phyloP scores from a whole-genome alignment of 2,329 filamentous ascomycete species.

The Paecilomyces sp. region DNA sequence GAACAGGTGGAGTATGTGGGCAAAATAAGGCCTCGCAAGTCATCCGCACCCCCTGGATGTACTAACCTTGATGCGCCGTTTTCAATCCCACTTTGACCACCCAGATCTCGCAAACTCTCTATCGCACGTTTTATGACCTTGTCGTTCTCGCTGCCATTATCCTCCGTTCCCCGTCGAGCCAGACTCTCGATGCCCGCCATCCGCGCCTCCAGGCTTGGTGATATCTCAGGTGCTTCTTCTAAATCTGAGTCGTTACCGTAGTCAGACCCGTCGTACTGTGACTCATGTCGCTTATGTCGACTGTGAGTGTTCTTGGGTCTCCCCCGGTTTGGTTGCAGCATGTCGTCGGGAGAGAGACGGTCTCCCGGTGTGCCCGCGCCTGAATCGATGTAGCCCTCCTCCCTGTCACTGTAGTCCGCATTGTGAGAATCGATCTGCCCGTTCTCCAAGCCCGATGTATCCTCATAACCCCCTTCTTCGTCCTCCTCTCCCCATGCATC shows the following conservation, averaged over 20 bases:
- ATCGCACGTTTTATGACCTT: conserved; percentile 47
- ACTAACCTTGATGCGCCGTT: conserved; percentile 49
- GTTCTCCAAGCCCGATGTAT: conserved; percentile 30
- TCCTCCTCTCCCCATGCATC: conserved; percentile 46
- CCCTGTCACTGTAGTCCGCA: conserved; percentile 22
- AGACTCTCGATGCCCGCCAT: conserved; percentile 51
- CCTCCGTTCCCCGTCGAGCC: conserved; percentile 46
- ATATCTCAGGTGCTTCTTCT: conserved; percentile 46
- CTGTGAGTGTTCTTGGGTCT: conserved; percentile 29
- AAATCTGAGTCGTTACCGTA: conserved; percentile 52
- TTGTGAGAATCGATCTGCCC: conserved; percentile 22
- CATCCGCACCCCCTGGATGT: not conserved
- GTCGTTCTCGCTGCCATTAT: conserved; percentile 45
- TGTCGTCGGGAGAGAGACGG: conserved; percentile 15
- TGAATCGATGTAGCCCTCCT: conserved; percentile 21
- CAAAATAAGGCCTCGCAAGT: not conserved
- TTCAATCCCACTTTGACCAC: conserved; percentile 50
- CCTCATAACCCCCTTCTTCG: conserved; percentile 40
- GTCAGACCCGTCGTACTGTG: conserved; percentile 51
- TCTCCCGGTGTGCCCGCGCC: conserved; percentile 18
- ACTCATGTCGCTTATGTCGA: conserved; percentile 32
- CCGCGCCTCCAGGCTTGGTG: conserved; percentile 46
- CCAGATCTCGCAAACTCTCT: conserved; percentile 45
- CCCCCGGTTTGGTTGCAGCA: conserved; percentile 29
- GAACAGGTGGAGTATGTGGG: not conserved